phyloP scores from a whole-genome alignment of 805 yeast genomes.

The Nakazawaea holstii region DNA sequence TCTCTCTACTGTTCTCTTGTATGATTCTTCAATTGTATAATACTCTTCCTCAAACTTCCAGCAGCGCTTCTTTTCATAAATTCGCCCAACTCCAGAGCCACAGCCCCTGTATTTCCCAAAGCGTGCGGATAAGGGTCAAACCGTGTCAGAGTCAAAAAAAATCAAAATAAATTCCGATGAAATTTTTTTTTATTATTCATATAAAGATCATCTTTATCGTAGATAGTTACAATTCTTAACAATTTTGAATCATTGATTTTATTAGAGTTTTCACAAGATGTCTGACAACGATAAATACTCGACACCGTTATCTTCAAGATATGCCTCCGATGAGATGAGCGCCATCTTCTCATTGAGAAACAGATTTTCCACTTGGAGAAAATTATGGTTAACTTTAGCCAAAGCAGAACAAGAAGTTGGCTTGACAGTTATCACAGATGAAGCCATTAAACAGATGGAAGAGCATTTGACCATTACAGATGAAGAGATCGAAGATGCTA shows the following conservation, averaged over 20 bases:
- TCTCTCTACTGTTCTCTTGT: slow-evolving; percentile 30
- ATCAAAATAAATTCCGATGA: no score
- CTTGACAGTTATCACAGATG: slow-evolving; percentile 75
- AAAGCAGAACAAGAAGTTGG: slow-evolving; percentile 94
- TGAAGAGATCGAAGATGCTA: slow-evolving; percentile 85
- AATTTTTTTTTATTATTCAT: no score
- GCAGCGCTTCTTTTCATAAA: no score
- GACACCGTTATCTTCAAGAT: slow-evolving; percentile 93
- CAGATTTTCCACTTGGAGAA: slow-evolving; percentile 98
- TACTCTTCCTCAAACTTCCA: background rate
- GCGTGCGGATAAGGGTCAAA: no score
- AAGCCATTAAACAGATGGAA: slow-evolving; percentile 85
- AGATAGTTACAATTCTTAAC: no score
- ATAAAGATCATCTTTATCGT: no score
- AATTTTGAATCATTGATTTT: no score
- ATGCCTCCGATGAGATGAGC: slow-evolving; percentile 98
- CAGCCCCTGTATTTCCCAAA: no score
- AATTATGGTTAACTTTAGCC: slow-evolving; percentile 92
- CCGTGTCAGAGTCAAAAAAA: no score
- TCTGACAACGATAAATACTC: slow-evolving; percentile 66
- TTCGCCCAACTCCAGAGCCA: no score
- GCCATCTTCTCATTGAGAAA: slow-evolving; percentile 85
- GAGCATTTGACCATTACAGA: slow-evolving; percentile 78
- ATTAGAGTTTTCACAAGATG: no score
- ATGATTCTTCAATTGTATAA: slow-evolving; percentile 11